phyloP scores from a whole-genome alignment of 73 alveolate genomes.

The Effrenium voratum region DNA sequence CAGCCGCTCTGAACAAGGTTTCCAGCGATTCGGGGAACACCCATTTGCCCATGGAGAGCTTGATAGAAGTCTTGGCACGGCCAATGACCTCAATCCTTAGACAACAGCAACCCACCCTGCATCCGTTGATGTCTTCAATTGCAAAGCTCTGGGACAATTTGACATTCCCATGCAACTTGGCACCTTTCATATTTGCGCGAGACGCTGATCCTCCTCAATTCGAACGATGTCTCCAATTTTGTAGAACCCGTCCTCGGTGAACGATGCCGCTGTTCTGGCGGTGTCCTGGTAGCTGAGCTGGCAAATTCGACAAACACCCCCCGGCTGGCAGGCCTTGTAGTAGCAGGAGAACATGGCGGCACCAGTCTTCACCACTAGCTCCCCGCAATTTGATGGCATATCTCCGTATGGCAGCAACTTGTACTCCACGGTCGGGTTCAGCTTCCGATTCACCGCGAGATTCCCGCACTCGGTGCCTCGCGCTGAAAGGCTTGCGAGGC shows the following conservation, averaged over 20 bases:
- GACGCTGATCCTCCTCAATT: background rate
- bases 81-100: background rate
- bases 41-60: conserved; percentile 13
- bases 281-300: background rate
- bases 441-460: conserved; percentile 23
- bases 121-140: too few species aligned
- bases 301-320: background rate
- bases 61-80: conserved; percentile 6
- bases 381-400: background rate
- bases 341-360: conserved; percentile 8
- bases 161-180: too few species aligned
- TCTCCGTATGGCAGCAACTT: conserved; percentile 1
- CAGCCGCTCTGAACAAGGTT: background rate
- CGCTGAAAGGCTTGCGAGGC: background rate
- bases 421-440: background rate
- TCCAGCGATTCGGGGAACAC: conserved; percentile 13
- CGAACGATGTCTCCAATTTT: conserved; percentile 17
- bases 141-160: too few species aligned
- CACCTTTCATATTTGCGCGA: background rate
- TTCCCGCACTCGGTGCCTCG: conserved; percentile 12
- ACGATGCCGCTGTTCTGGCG: background rate
- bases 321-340: background rate
- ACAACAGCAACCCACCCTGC: background rate
- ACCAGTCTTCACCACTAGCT: conserved; percentile 8
- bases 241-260: conserved; percentile 22